Conservation (phyloP, 345 rosid species). For the Citropsis articulata region DNA sequence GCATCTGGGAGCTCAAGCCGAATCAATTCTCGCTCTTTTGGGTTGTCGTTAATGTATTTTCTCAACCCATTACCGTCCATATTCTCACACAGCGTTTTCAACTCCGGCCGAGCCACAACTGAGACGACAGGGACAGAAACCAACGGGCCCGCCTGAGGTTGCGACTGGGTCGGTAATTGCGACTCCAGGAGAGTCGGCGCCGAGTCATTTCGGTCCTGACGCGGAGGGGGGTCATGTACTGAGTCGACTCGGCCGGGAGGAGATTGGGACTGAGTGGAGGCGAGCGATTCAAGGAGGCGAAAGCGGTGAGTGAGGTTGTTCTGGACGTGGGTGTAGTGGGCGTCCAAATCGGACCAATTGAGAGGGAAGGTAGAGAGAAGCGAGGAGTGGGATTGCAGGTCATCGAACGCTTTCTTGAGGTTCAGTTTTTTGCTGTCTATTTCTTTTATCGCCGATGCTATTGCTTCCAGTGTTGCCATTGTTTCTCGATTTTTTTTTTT, state of each 20-base stretch:
- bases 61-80: conserved; percentile 60
- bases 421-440: conserved; percentile 49
- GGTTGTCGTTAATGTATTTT: conserved; percentile 33
- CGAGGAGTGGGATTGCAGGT: conserved; percentile 50
- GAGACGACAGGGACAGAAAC: conserved; percentile 1
- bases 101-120: conserved; percentile 32
- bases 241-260: background rate
- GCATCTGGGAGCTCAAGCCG: conserved; percentile 42
- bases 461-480: conserved; percentile 39
- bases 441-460: conserved; percentile 50
- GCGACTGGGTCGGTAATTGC: background rate
- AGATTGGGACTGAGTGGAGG: conserved; percentile 3
- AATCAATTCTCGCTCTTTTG: conserved; percentile 35
- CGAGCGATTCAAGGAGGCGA: conserved; percentile 43
- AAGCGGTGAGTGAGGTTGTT: conserved; percentile 41
- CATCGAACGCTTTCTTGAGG: conserved; percentile 63
- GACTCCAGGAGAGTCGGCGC: background rate
- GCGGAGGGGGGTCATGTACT: background rate
- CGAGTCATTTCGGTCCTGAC: background rate
- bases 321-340: conserved; percentile 57
- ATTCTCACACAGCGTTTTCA: conserved; percentile 52
- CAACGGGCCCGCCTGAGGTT: background rate
- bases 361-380: conserved; percentile 48
- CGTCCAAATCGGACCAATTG: conserved; percentile 69
- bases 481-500: background rate